These are phyloP conservation scores for Fusarium vanettenii DNA, from an alignment of 2,329 filamentous ascomycete genomes.

Conservation along the genomic window DNA sequence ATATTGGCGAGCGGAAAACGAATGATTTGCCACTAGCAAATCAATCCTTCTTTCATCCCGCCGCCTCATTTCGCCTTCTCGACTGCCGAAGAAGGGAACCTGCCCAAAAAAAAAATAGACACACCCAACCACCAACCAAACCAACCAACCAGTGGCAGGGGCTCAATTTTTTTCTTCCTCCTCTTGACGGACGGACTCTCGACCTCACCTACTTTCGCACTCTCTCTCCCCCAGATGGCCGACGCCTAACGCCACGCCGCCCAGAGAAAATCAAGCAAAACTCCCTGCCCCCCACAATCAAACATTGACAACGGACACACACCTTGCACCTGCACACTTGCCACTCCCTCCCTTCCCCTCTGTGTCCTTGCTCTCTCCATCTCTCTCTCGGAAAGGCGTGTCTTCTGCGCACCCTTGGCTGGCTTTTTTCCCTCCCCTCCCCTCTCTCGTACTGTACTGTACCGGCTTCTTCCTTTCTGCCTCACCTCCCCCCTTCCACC, in stretches of 20 bases:
- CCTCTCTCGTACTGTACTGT: background rate
- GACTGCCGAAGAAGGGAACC: slow-evolving; percentile 1
- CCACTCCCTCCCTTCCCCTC: slow-evolving; percentile 31
- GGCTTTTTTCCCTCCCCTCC: background rate
- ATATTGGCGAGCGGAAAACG: background rate
- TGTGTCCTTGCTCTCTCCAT: slow-evolving; percentile 16
- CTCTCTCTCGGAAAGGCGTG: slow-evolving; percentile 10
- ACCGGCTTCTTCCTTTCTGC: slow-evolving; percentile 6
- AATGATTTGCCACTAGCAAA: background rate
- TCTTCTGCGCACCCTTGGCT: slow-evolving; percentile 19
- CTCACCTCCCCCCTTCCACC: slow-evolving; percentile 24
- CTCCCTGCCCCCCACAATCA: slow-evolving; percentile 19
- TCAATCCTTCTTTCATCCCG: background rate
- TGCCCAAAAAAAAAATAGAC: background rate
- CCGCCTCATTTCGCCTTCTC: background rate
- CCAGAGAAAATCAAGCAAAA: slow-evolving; percentile 20
- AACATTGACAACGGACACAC: slow-evolving; percentile 16
- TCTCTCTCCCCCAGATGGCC: background rate
- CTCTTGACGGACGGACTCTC: background rate
- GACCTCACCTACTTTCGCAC: background rate
- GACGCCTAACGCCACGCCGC: slow-evolving; percentile 34
- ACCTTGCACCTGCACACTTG: slow-evolving; percentile 30
- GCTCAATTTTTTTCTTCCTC: slow-evolving; percentile 3
- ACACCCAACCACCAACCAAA: background rate
- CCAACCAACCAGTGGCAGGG: slow-evolving; percentile 18